Conservation (phyloP, 2,329 filamentous ascomycete species). For the Fusarium sp. region DNA sequence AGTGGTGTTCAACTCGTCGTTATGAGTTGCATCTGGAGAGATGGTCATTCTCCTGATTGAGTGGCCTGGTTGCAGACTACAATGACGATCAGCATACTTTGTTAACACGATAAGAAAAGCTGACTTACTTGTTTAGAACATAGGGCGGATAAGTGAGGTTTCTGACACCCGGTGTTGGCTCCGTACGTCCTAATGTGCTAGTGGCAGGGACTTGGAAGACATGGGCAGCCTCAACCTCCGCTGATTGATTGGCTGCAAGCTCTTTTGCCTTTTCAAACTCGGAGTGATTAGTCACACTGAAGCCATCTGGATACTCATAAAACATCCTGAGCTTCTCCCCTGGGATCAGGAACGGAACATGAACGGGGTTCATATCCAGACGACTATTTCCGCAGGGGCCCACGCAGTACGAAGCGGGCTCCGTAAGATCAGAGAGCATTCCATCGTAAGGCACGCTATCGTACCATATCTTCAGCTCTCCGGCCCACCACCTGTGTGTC, state of each 20-base stretch:
- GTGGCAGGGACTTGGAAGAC: not conserved
- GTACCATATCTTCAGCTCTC: not conserved
- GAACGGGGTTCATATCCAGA: not conserved
- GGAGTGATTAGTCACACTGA: not conserved
- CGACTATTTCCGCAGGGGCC: not conserved
- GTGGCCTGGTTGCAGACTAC: not conserved
- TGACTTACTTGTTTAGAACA: not conserved
- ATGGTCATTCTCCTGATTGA: not conserved
- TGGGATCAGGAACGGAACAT: not conserved
- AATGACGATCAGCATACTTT: not conserved
- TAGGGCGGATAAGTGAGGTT: not conserved
- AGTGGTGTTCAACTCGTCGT: not conserved
- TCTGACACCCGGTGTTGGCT: not conserved
- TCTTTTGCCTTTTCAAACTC: not conserved
- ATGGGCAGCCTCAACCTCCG: not conserved
- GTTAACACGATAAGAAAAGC: fast-evolving
- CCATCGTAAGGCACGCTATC: not conserved
- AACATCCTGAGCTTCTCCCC: not conserved
- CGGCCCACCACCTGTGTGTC: not conserved
- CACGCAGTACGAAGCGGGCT: not conserved
- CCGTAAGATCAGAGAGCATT: not conserved
- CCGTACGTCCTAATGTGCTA: not conserved
- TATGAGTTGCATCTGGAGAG: not conserved
- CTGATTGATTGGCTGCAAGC: not conserved
- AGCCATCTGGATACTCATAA: not conserved